These are phyloP conservation scores for Salix brachista DNA, from an alignment of 345 rosid genomes.

Conservation along the genomic window DNA sequence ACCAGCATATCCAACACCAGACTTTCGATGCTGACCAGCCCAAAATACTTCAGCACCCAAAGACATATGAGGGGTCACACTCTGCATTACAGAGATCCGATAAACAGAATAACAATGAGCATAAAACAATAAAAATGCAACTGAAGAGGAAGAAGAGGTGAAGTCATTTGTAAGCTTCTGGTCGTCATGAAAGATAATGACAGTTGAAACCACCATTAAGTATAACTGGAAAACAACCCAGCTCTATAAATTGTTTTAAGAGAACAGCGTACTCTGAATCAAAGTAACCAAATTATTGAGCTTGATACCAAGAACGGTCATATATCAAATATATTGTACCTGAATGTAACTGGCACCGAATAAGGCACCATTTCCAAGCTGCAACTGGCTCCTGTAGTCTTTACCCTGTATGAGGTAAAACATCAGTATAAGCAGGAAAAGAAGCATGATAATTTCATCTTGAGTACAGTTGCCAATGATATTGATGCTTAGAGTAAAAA, in stretches of 20 bases:
- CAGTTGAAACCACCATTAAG: no score
- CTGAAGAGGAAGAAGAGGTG: no score
- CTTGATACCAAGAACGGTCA: no score
- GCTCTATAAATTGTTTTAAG: no score
- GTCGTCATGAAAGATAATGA: no score
- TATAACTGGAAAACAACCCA: no score
- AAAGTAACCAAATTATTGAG: no score
- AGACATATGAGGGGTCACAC: conserved; percentile 64
- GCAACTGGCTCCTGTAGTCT: conserved; percentile 83
- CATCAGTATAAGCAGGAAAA: background rate
- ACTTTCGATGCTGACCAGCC: conserved; percentile 95
- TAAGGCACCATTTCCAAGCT: conserved; percentile 73
- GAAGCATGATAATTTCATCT: background rate
- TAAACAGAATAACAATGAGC: background rate
- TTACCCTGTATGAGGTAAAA: conserved; percentile 48
- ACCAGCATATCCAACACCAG: conserved; percentile 93
- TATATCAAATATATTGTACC: conserved; percentile 30
- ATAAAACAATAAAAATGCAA: background rate
- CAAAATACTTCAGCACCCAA: conserved; percentile 94
- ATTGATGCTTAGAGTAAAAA: background rate
- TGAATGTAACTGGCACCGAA: conserved; percentile 93
- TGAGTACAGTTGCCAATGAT: background rate
- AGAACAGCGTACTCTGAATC: no score
- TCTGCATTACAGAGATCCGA: conserved; percentile 40
- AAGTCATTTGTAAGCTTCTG: no score